Conservation (phyloP, 371 early-diverging fungal genomes). For the Mucor racemosus region DNA sequence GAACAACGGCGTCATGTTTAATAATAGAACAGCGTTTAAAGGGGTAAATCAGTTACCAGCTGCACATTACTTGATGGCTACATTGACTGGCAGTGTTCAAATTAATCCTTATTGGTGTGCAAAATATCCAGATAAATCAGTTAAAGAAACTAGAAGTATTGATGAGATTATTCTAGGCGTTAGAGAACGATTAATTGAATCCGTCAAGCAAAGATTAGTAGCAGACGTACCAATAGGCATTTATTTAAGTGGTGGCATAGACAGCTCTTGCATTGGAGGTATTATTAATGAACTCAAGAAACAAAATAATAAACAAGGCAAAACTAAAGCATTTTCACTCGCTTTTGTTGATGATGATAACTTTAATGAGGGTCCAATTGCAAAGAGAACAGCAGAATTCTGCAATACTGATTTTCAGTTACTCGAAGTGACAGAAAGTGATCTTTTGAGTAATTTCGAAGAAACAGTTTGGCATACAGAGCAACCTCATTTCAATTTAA, state of each 20-base stretch:
- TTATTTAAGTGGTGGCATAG: slow-evolving; percentile 27
- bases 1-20: slow-evolving; percentile 8
- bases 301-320: slow-evolving; percentile 18
- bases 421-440: slow-evolving; percentile 10
- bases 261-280: slow-evolving; percentile 26
- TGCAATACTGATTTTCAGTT: slow-evolving; percentile 21
- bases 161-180: slow-evolving; percentile 30
- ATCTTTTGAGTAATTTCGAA: slow-evolving; percentile 9
- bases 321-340: slow-evolving; percentile 20
- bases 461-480: slow-evolving; percentile 25
- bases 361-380: slow-evolving; percentile 21
- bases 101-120: slow-evolving; percentile 22
- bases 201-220: slow-evolving; percentile 19
- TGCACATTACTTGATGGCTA: slow-evolving; percentile 19
- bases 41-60: neutral
- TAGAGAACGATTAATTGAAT: slow-evolving; percentile 20
- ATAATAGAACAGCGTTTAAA: neutral
- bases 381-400: slow-evolving; percentile 27
- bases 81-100: slow-evolving; percentile 12
- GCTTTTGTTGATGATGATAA: slow-evolving; percentile 20
- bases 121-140: slow-evolving; percentile 19
- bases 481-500: slow-evolving; percentile 13
- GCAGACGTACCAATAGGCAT: slow-evolving; percentile 27
- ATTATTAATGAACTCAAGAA: slow-evolving; percentile 19
- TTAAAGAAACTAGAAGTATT: slow-evolving; percentile 14